These are phyloP conservation scores for Microthyrium microscopicum DNA, from an alignment of 2,329 filamentous ascomycete genomes.

Conservation along the genomic window DNA sequence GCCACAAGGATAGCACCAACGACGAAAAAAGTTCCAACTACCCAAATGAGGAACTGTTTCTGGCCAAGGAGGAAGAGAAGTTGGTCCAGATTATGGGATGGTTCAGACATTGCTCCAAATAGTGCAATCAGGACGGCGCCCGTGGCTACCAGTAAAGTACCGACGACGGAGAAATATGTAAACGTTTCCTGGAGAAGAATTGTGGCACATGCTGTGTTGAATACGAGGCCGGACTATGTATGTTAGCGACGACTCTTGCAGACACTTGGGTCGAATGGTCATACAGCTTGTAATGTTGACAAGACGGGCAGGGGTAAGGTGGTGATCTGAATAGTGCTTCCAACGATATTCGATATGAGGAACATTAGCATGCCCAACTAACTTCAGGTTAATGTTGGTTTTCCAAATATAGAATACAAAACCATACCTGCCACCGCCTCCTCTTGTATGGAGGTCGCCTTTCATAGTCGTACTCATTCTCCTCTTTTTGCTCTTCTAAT, in stretches of 20 bases:
- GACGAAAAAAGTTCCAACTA: conserved; percentile 60
- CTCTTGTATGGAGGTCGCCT: conserved; percentile 77
- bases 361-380: conserved; percentile 89
- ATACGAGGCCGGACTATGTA: conserved; percentile 65
- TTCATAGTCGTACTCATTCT: conserved; percentile 58
- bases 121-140: conserved; percentile 86
- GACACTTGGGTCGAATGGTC: conserved; percentile 9
- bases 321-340: conserved; percentile 94
- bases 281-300: conserved; percentile 73
- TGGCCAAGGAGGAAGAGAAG: conserved; percentile 59
- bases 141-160: conserved; percentile 70
- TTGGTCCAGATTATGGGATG: conserved; percentile 73
- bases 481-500: conserved; percentile 83
- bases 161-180: conserved; percentile 79
- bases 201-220: conserved; percentile 95
- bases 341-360: conserved; percentile 80
- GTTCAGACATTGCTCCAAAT: conserved; percentile 87
- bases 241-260: conserved; percentile 8
- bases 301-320: conserved; percentile 86
- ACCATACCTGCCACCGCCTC: conserved; percentile 69
- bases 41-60: conserved; percentile 72
- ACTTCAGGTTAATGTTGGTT: conserved; percentile 10
- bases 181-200: conserved; percentile 87
- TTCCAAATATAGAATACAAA: not conserved
- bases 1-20: conserved; percentile 49